Percentiles rank a stretch among this genome's conserved stretches.
These are phyloP conservation scores for Colletotrichum theobromicola DNA, from an alignment of 2,329 filamentous ascomycete species.

Conservation along the genomic window DNA sequence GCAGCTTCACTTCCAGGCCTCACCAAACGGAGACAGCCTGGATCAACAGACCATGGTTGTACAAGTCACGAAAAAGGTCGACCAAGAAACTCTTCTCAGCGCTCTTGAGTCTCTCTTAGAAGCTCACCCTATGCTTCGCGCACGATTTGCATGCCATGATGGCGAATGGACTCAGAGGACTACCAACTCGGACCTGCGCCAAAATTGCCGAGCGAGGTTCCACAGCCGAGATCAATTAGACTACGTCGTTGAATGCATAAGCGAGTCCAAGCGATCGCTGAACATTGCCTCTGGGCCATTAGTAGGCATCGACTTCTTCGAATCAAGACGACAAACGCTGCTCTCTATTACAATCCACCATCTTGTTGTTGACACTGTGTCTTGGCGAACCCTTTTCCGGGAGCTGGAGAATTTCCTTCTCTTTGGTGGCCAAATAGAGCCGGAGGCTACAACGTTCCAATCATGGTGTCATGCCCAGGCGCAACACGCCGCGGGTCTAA, in stretches of 20 bases:
- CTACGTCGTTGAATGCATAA: neutral
- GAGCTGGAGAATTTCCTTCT: conserved; percentile 45
- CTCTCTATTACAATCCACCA: conserved; percentile 40
- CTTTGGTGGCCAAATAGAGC: neutral
- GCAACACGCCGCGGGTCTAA: neutral
- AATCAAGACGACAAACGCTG: conserved; percentile 19
- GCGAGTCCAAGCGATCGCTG: neutral
- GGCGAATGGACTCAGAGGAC: conserved; percentile 1
- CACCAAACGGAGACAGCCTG: neutral
- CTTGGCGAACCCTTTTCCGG: conserved; percentile 48
- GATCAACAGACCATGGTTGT: conserved; percentile 9
- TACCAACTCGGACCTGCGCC: neutral
- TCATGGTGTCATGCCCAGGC: neutral
- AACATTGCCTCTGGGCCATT: neutral
- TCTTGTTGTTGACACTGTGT: conserved; percentile 47
- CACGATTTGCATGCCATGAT: neutral
- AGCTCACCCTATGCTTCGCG: neutral
- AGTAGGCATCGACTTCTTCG: neutral
- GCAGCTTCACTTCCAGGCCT: conserved; percentile 1
- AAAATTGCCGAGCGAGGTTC: neutral
- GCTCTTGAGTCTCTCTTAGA: neutral
- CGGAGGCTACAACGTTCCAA: neutral
- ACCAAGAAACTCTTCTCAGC: neutral
- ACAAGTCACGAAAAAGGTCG: neutral
- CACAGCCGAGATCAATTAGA: neutral